Base-by-base conservation (phyloP, 306 rosid genomes). In the Boehmeria nivea region DNA sequence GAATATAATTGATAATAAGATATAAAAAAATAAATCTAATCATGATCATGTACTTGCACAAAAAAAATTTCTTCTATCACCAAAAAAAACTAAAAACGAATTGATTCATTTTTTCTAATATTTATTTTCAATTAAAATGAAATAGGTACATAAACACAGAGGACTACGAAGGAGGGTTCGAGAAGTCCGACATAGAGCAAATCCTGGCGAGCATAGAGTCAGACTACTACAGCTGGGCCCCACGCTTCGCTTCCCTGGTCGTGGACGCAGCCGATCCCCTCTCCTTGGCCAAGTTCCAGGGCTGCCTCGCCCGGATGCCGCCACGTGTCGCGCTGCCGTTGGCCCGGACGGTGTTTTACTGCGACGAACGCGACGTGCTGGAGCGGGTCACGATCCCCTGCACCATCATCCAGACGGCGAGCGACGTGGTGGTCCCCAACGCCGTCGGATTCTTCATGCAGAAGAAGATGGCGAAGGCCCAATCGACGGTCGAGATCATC, bases 81-180 rank as follows among this genome's bases (percentile, higher is more conserved):
- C n/a, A n/a, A n/a, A n/a, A n/a, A n/a, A n/a, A n/a, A n/a, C n/a
- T n/a, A n/a, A n/a, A n/a, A n/a, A n/a, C n/a, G n/a, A n/a, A n/a
- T n/a, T n/a, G n/a, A n/a, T n/a, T n/a, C n/a, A n/a, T n/a, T n/a
- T n/a, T n/a, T n/a, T n/a, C n/a, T n/a, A n/a, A n/a, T n/a, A n/a
- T n/a, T n/a, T n/a, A n/a, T n/a, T n/a, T n/a, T n/a, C n/a, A n/a
- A n/a, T n/a, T 31, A 4, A 31, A 31, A 31, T 40, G 17, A 40
- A 40, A 10, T 55, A 91, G 99, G 79, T 91, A 75, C 57, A 14
- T 79, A 21, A 87, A 91, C 24, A 67, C 67, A 22, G 89, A 73
- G 22, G 95, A 64, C 21, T 91, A 91, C 18, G 84, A 87, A 57
- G 96, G 99, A 4, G 99, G 99, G 4, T 73, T 83, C 24, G 74